Conservation (phyloP, 768 basidiomycete genomes). For the Mycena latifolia region DNA sequence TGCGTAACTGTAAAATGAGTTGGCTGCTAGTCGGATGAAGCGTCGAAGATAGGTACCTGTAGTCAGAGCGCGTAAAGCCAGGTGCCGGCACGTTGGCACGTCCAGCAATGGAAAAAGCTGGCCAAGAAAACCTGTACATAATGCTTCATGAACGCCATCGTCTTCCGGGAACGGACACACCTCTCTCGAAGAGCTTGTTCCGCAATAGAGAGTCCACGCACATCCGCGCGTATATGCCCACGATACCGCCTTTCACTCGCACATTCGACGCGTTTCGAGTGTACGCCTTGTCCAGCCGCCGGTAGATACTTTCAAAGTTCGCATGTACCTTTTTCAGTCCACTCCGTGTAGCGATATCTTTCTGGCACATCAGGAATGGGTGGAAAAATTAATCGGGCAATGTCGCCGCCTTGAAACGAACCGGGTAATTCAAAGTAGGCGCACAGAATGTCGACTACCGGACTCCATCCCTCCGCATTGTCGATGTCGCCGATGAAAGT, state of each 20-base stretch:
- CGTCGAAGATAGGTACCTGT: slow-evolving; percentile 21
- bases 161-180: slow-evolving; percentile 42
- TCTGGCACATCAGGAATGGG: not conserved
- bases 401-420: slow-evolving; percentile 38
- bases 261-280: slow-evolving; percentile 55
- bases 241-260: slow-evolving; percentile 65
- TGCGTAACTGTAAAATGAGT: slow-evolving; percentile 55
- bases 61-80: slow-evolving; percentile 68
- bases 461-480: slow-evolving; percentile 61
- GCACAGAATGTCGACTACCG: slow-evolving; percentile 61
- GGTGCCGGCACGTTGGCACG: slow-evolving; percentile 58
- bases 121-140: slow-evolving; percentile 61
- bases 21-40: no score
- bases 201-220: slow-evolving; percentile 70
- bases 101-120: slow-evolving; percentile 69
- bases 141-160: not conserved
- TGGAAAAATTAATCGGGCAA: no score
- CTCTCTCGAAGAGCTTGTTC: slow-evolving; percentile 69
- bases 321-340: slow-evolving; percentile 74
- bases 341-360: slow-evolving; percentile 67
- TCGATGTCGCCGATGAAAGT: slow-evolving; percentile 59
- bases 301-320: slow-evolving; percentile 66
- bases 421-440: slow-evolving; percentile 67
- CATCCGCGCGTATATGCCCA: slow-evolving; percentile 75
- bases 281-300: slow-evolving; percentile 63